Evolutionary conservation across 1,284 basidiomycete species (phyloP), one percentile per base, ranked within the genome.

Genomic region (Mycosarcoma mackinlayi): DNA sequence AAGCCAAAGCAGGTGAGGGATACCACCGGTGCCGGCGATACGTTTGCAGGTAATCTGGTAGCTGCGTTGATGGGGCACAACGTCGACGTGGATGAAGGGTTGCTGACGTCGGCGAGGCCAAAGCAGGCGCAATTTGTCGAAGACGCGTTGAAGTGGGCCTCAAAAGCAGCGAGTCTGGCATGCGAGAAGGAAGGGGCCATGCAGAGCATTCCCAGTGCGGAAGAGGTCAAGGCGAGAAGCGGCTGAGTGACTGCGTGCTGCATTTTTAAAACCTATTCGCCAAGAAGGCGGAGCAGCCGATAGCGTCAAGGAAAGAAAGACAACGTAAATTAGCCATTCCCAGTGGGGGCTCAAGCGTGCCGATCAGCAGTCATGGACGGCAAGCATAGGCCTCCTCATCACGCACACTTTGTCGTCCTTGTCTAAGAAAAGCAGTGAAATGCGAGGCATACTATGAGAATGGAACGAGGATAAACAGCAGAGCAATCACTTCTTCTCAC

Each of bases 1-100:
- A 71, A 66, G 34, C 75, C 80, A 3, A 56, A 49, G 18, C 48
- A 67, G n/a, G 78, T 80, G 2, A 41, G 52, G 5, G 80, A 82
- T 31, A 82, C 80, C 2, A 83, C 81, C 0, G 81, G 81, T 16
- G 81, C 81, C 1, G 81, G 81, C 24, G 81, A 83, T 53, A 80
- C 78, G 16, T 82, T 81, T 47, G 66, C 78, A 2, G 80, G 79
- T 8, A 76, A 82, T 44, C 61, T 82, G 13, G 74, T 78, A 6
- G 60, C 77, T 7, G 70, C 71, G 11, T 50, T 81, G 19, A 76
- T 79, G 70, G 52, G 58, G 33, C 51, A 65, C 27, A 65, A 70
- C 23, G 64, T 63, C 3, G 49, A 54, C 11, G 27, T 38, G 18
- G 48, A 52, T 21, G 58, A 69, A 8, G 41, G 44, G 19, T 10